Base-by-base conservation (phyloP, 2,329 filamentous ascomycete genomes). In the Alternaria viburni region DNA sequence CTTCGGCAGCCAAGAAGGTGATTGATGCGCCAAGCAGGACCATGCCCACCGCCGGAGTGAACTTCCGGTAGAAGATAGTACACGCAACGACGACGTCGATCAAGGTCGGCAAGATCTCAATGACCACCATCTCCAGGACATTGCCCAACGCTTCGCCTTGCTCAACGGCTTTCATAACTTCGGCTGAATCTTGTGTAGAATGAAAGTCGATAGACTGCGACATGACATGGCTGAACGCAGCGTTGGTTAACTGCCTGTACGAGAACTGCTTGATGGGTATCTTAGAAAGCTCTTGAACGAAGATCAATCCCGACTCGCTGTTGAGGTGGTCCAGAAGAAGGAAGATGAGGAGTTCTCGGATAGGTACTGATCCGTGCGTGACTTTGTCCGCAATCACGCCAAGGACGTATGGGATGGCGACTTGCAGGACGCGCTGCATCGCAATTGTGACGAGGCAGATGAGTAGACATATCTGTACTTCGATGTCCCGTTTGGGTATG, bases 401-500 rank as follows among this genome's bases (percentile, higher is more conserved):
- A 45, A 45, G 43, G 7, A 45, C 43, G 19, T 45, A 21, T 5
- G 19, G 43, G 2, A 45, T 45, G 3, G 43, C 19, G 19, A 45
- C 43, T 21, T 45, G 11, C 0, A 45, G 43, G 19, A 45, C 32
- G 3, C 43, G 43, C 43, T 45, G 0, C 19, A 45, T 45, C 13
- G 43, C 43, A 21, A 45, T 23, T 6, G 43, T 45, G 3, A 45
- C 0, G 12, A 45, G 19, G 1, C 19, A 45, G 43, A 45, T 23
- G 1, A 45, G 43, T 5, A 45, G 11, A 45, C 19, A 45, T 9
- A 45, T 45, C 19, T 45, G 43, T 0, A 45, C 43, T 45, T 45
- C 51, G 30, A 83, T 83, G 70, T 90, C 86, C 44, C 88, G 85
- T 54, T 87, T 84, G 1, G 93, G 93, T 88, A 91, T 93, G 25